Base-by-base conservation (phyloP, 2,329 filamentous ascomycete genomes). In the Daldinia sp. region DNA sequence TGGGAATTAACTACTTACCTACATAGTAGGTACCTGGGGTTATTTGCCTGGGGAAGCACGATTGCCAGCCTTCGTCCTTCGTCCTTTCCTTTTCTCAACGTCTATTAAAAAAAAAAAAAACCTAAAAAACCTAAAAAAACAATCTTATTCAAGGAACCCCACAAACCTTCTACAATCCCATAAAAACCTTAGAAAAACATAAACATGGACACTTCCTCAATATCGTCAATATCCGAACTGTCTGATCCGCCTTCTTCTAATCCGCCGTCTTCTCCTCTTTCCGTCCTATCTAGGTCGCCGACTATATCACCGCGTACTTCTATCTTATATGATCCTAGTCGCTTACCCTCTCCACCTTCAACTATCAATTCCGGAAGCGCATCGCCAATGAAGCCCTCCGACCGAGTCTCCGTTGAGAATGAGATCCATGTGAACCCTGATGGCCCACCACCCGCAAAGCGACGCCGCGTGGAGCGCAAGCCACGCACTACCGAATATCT, bases 401-500 rank as follows among this genome's bases (percentile, higher is more conserved):
- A 80, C 15, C 70, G 10, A 51, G 34, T 64, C 34, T 62, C 75
- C 52, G 73, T 76, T n/a, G 76, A 77, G 64, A 74, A 75, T 48
- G 73, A 76, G 64, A 79, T 80, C 50, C 67, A 73, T 30, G 77
- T 79, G 32, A 78, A 79, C 43, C 77, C 74, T 21, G 88, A 91
- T 71, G 87, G 86, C 52, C 85, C 83, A 47, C 88, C 88, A 34
- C 90, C 92, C 29, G 81, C 88, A 56, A 97, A 96, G 82, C 90
- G 90, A 77, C 88, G 91, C 72, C 89, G 88, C 74, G 84, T 90
- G 57, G 81, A 82, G 64, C 72, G 71, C 58, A 84, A 83, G 68
- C 80, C 91, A 72, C 90, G 93, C 71, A 93, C 86, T 17, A 96
- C 94, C n/a, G 87, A 92, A 71, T 87, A 91, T 73, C 83, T 99